Conservation (phyloP, 768 basidiomycete genomes). For the Tremella fuciformis region DNA sequence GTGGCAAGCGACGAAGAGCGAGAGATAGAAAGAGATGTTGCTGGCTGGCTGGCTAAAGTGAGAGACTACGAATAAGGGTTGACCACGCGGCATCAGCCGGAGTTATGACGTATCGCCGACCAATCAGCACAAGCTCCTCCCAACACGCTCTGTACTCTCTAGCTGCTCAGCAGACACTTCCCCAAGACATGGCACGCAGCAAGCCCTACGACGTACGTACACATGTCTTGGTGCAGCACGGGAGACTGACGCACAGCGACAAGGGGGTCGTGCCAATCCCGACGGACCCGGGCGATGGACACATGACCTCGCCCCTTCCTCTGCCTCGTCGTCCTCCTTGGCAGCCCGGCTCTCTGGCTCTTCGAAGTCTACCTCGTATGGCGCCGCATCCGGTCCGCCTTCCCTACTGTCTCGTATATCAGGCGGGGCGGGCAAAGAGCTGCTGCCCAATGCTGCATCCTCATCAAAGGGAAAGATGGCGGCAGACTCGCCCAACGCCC, state of each 20-base stretch:
- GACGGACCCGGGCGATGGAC: slow-evolving; percentile 43
- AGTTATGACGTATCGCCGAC: slow-evolving; percentile 8
- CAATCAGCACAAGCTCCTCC: not conserved
- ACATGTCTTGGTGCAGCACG: not conserved
- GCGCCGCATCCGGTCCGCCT: slow-evolving; percentile 1
- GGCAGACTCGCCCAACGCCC: slow-evolving; percentile 18
- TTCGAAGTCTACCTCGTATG: not conserved
- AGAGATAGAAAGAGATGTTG: not conserved
- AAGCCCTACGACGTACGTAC: slow-evolving; percentile 22
- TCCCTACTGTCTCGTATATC: slow-evolving; percentile 32
- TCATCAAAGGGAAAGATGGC: slow-evolving; percentile 16
- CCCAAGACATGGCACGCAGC: slow-evolving; percentile 6
- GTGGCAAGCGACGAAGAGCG: not conserved
- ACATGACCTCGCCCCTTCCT: slow-evolving; percentile 35
- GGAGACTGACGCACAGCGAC: not conserved
- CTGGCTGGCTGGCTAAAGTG: slow-evolving; percentile 2
- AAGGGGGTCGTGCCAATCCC: slow-evolving; percentile 20
- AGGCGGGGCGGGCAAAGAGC: slow-evolving; percentile 34
- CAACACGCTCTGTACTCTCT: not conserved
- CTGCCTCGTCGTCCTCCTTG: slow-evolving; percentile 12
- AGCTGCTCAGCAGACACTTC: too few species aligned
- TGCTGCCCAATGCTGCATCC: slow-evolving; percentile 17
- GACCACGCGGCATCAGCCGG: slow-evolving; percentile 6
- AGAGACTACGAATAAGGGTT: not conserved
- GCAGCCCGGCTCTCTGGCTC: not conserved